Evolutionary conservation across 2,329 filamentous ascomycete genomes (phyloP), one percentile per base, ranked within the genome.

Genomic region (Orbilia brochopaga): DNA sequence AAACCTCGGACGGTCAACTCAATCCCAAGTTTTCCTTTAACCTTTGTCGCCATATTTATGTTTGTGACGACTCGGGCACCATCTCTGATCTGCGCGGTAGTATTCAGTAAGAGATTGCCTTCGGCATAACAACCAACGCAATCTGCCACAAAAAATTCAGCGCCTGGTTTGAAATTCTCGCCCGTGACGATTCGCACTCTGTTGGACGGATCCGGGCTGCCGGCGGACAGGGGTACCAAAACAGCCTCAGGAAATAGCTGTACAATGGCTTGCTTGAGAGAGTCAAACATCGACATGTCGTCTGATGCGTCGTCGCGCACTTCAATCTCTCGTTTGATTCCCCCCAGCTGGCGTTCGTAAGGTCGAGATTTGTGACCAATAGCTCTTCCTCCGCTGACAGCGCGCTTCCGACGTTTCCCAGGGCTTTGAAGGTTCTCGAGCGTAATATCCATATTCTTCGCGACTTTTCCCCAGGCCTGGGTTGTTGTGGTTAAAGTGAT

Each of bases 121-220:
- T 55, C 52, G n/a, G 52, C 52, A n/a, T 55, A 35, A 23, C 52
- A 55, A 3, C 52, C 52, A 21, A 55, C 52, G 52, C 52, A 55
- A 55, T 55, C 52, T 2, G 52, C 52, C 3, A 30, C 35, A 27
- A 55, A 55, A n/a, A 55, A 55, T 23, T 55, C 52, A 4, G 52
- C 30, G 4, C 35, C 52, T 7, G n/a, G 10, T 40, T 55, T 55
- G 52, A 55, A 55, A 23, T 55, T 55, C 2, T 55, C 52, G 30
- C 24, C 30, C 37, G 24, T 35, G 15, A 55, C 37, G 15, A 55
- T 40, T n/a, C 52, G 52, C 11, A 40, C 15, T 55, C 35, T 55
- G 1, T 55, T 55, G 5, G 52, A 17, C n/a, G 24, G 52, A 35
- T 55, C 52, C 11, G 52, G 30, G 35, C n/a, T 40, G 13, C 52